Base-by-base conservation (phyloP, 2,329 filamentous ascomycete genomes). In the Chrysosporium queenslandicum region DNA sequence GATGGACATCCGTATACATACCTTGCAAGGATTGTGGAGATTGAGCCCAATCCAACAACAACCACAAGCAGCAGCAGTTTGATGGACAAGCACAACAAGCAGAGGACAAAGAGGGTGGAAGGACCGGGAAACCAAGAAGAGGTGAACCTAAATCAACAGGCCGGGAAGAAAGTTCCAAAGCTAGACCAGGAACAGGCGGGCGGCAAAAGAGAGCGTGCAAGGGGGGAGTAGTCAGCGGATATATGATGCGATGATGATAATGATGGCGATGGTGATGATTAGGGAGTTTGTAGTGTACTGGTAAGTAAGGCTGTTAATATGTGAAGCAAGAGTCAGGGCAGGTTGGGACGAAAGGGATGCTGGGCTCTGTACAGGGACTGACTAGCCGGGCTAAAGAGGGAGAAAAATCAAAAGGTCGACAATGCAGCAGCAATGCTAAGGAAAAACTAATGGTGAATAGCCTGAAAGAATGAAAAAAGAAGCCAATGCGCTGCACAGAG, bases 11-110 rank as follows among this genome's bases (percentile, higher is more conserved):
- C 16, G 9, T 32, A 9, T 29, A 50, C 47, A 8, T 50, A 50
- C 47, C 47, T 50, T 50, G 47, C 36, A 41, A 34, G 37, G 37
- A 16, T 34, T n/a, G 47, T 50, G 46, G 34, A 49, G 34, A 42
- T 50, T n/a, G 37, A 29, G 18, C 47, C 47, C 27, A 42, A 34
- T 50, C 42, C 34, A 41, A 21, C 47, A 50, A 18, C 36, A 18
- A 1, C 27, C 12, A 20, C 20, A 16, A 14, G 34, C 34, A 37
- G 34, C 14, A 29, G 27, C n/a, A 29, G 27, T 9, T 29, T 29
- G 27, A 9, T 29, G 27, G n/a, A n/a, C 16, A 40, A 20, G 40
- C 9, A 27, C 14, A 23, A 27, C 14, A 12, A 12, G 4, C 6
- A 18, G 12, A n/a, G 34, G 34, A 9, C 12, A 37, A 5, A 37